Percentiles rank a stretch among this genome's conserved stretches.
phyloP scores from a whole-genome alignment of 352 stramenopile species.

The Bremia lactucae region DNA sequence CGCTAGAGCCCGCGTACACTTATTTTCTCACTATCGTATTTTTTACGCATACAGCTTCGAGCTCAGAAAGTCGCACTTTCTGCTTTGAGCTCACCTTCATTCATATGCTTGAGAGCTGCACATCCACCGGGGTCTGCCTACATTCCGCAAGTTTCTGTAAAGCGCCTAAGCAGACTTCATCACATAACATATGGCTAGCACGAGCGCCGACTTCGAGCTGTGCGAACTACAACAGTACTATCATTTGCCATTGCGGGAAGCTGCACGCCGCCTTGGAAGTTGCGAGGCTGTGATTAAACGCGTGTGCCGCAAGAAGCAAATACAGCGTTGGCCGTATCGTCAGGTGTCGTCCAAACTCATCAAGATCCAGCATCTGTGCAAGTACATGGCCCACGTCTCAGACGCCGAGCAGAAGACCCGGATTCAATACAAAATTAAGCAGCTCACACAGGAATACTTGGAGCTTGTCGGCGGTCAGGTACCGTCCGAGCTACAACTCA shows the following conservation, averaged over 20 bases:
- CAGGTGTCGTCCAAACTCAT: conserved; percentile 78
- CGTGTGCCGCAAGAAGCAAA: conserved; percentile 67
- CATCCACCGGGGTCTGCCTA: conserved; percentile 9
- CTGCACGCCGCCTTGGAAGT: conserved; percentile 53
- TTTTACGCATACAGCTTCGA: conserved; percentile 13
- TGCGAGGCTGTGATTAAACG: conserved; percentile 80
- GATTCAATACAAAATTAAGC: conserved; percentile 70
- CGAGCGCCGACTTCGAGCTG: conserved; percentile 67
- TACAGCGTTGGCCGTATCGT: conserved; percentile 77
- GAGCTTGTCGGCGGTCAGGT: conserved; percentile 68
- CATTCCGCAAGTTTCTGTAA: conserved; percentile 29
- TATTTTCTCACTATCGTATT: conserved; percentile 21
- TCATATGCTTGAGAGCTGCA: conserved; percentile 15
- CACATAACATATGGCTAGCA: conserved; percentile 23
- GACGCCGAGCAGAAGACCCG: conserved; percentile 56
- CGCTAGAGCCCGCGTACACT: conserved; percentile 13
- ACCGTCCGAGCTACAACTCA: conserved; percentile 58
- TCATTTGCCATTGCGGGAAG: conserved; percentile 71
- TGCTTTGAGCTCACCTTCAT: conserved; percentile 10
- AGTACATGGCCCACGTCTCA: conserved; percentile 73
- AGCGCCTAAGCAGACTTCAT: conserved; percentile 5
- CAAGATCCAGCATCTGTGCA: conserved; percentile 81
- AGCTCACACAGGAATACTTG: conserved; percentile 71
- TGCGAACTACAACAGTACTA: conserved; percentile 80
- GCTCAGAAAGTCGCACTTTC: conserved; percentile 17